Evolutionary conservation across 1,284 basidiomycete genomes (phyloP), one percentile per base, ranked within the genome.

Genomic region (Uromyces viciae-fabae): DNA sequence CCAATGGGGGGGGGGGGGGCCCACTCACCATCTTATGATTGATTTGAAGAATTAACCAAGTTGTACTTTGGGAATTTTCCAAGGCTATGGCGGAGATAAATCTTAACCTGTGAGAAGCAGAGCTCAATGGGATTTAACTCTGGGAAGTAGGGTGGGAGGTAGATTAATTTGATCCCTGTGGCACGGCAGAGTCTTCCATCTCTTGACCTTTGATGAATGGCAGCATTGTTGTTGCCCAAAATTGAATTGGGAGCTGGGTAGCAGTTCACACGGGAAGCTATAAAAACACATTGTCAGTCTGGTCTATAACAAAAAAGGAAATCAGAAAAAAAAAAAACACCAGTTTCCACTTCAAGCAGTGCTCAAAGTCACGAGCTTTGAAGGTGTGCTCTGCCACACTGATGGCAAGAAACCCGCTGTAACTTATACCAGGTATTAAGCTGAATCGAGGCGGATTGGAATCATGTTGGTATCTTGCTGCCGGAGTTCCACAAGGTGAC

Each of bases 41-140:
- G 22, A 9, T 5, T 36, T 7, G 60, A 1, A 19, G 60, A 62
- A 36, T 36, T 19, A 36, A 62, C 25, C 8, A 17, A 62, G 31
- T 36, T 31, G 60, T 62, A n/a, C n/a, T 36, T 7, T 19, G 4
- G 31, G 31, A 17, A 62, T 62, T 5, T 7, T 36, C 60, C 60
- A 62, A 8, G 28, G 40, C 31, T 62, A 14, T 19, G 60, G 31
- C 60, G 31, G 31, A 62, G 28, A 17, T 62, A 19, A 36, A 31
- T 62, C 17, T 62, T 62, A 22, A 36, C 31, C 40, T 62, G 60
- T 4, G 31, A 62, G 22, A 62, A 62, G 31, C 60, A 62, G 1
- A 62, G 9, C 46, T 75, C 58, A 19, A 75, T 75, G 3, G 74
- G 74, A 19, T 75, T 75, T 2, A 75, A 40, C 19, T 75, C 25